Evolutionary conservation across 2,329 filamentous ascomycete genomes (phyloP), one percentile per base, ranked within the genome.

Genomic region (Pseudogymnoascus sp.): DNA sequence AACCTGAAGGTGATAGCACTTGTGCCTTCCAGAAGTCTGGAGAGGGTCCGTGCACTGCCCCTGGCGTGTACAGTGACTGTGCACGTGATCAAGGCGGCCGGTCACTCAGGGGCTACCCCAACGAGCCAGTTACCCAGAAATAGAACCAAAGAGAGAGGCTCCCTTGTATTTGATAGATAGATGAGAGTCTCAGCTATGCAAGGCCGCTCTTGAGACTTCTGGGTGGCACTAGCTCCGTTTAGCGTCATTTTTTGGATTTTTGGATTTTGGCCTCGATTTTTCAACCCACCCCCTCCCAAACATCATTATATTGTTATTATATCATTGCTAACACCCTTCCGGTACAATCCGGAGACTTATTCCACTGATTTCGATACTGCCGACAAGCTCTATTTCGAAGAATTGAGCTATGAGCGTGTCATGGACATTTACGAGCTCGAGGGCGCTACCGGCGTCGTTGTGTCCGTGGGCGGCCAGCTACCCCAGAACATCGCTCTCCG

Each of bases 391-490:
- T 99, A 97, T 78, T 99, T 99, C 68, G 95, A 97, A 71, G 95
- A 99, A 77, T 79, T 97, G 62, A 95, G 89, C 76, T 97, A 97
- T 75, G 95, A 97, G 79, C 89, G 93, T 73, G 93, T 97, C 8
- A 96, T 97, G 91, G 95, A 99, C 76, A 97, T 97, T 68, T 97
- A 97, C 75, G 95, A 97, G 76, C 84, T 97, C 14, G 95, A 97
- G 77, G 81, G 81, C 64, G 88, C 93, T 5, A 86, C 82, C 62
- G 93, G 93, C 70, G 91, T 97, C 25, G 93, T 97, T 3, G 93
- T 97, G 6, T 97, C 92, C 64, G 92, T 97, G 10, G 95, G 95
- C 73, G 95, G 95, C 46, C 95, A 99, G 78, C 84, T 97, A 65
- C 93, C 95, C 2, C 95, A 99, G 78, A 97, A 97, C 80, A 97